Conservation (phyloP, 495 filamentous ascomycete species). For the Daldinia concentrica region DNA sequence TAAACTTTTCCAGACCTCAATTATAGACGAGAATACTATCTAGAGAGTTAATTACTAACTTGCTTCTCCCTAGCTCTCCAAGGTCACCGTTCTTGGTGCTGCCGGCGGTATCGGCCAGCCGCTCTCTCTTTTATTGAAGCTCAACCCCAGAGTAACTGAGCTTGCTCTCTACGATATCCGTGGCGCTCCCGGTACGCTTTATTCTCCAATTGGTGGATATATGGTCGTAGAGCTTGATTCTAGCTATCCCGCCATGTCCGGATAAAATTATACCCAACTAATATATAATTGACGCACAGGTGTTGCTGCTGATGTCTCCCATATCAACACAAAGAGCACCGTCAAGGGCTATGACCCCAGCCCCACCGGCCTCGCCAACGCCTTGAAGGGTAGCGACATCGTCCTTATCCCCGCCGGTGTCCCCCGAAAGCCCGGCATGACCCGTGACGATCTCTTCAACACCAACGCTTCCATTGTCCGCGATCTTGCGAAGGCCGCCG, state of each 20-base stretch:
- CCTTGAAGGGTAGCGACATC: constrained; percentile 86
- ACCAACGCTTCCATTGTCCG: constrained; percentile 99
- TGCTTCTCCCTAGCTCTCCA: constrained; percentile 74
- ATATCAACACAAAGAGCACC: constrained; percentile 98
- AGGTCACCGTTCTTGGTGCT: constrained; percentile 95
- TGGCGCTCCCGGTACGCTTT: constrained; percentile 82
- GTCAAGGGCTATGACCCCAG: constrained; percentile 89
- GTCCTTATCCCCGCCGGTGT: constrained; percentile 98
- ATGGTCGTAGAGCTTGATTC: background rate
- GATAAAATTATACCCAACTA: constrained; percentile 13
- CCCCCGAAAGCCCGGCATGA: constrained; percentile 99
- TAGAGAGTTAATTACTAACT: constrained; percentile 31
- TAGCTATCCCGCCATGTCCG: background rate
- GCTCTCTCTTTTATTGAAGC: constrained; percentile 95
- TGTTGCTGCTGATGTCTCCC: constrained; percentile 96
- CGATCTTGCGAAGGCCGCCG: constrained; percentile 95
- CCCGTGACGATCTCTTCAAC: constrained; percentile 99
- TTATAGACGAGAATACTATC: constrained; percentile 29
- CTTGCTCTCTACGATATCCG: constrained; percentile 98
- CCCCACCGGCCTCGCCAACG: constrained; percentile 74
- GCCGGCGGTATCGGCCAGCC: constrained; percentile 98
- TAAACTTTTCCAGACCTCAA: constrained; percentile 9
- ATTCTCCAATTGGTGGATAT: constrained; percentile 9
- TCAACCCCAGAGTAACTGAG: constrained; percentile 90
- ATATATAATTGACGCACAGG: constrained; percentile 59